Conservation (phyloP, 2,329 filamentous ascomycete genomes). For the Elsinoe fawcettii region DNA sequence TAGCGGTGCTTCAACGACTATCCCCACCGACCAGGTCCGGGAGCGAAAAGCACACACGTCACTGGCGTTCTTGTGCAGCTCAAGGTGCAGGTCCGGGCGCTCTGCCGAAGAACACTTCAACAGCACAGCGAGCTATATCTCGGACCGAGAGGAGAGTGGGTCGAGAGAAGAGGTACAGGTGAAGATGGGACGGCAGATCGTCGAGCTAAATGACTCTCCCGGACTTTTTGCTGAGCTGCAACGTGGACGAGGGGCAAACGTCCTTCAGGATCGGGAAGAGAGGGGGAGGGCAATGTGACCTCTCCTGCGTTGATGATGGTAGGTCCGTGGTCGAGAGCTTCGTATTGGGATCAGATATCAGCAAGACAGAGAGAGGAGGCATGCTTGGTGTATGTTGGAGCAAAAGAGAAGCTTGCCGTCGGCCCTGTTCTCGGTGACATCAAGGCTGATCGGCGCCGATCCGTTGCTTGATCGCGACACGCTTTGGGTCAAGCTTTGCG, state of each 20-base stretch:
- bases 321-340: neutral
- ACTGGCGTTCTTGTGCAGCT: neutral
- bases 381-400: too few relatives aligned
- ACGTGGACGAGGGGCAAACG: neutral
- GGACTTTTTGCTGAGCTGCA: neutral
- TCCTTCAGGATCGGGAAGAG: neutral
- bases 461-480: neutral
- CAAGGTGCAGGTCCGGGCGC: too few relatives aligned
- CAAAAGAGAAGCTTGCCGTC: neutral
- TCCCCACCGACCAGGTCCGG: neutral
- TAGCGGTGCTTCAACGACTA: neutral
- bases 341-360: neutral
- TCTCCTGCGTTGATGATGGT: neutral
- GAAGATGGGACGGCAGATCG: neutral
- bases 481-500: slow-evolving; percentile 8
- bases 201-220: neutral
- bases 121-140: neutral
- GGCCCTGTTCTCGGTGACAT: neutral
- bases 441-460: neutral
- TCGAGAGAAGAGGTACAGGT: neutral
- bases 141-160: neutral
- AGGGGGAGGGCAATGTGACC: neutral
- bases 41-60: neutral
- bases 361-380: neutral
- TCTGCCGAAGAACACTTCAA: neutral